A percentile compares a stretch with the other conserved stretches of the same genome.
Evolutionary conservation across 176 grass and related monocot genomes (phyloP).

Genomic region (Carex kokanica): DNA sequence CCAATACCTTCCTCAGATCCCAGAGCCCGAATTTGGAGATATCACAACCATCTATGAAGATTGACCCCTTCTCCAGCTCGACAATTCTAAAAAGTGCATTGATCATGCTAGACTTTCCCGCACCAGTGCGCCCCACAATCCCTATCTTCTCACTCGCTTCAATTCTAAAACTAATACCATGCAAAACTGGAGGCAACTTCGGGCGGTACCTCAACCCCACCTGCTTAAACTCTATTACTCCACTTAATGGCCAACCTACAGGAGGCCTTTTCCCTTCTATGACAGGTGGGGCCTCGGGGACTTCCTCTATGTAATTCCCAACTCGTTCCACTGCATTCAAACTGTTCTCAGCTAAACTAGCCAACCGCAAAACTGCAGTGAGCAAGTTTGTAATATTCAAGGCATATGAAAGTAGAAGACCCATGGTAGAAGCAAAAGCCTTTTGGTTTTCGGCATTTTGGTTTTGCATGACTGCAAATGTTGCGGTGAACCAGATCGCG

Average conservation of each 20-base stretch:
- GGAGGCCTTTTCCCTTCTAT: slow-evolving; percentile 79
- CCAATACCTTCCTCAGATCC: slow-evolving; percentile 91
- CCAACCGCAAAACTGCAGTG: slow-evolving; percentile 75
- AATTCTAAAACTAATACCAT: slow-evolving; percentile 91
- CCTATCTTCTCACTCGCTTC: slow-evolving; percentile 89
- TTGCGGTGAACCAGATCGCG: slow-evolving; percentile 96
- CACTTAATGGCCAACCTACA: slow-evolving; percentile 84
- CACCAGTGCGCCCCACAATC: slow-evolving; percentile 95
- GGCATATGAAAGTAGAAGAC: slow-evolving; percentile 86
- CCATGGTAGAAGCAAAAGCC: slow-evolving; percentile 95
- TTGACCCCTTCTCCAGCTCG: slow-evolving; percentile 69
- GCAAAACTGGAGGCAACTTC: slow-evolving; percentile 95
- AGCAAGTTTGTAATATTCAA: slow-evolving; percentile 95
- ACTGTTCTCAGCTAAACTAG: slow-evolving; percentile 98
- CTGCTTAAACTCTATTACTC: slow-evolving; percentile 80
- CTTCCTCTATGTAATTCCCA: slow-evolving; percentile 83
- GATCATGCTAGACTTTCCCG: slow-evolving; percentile 98
- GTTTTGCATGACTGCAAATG: slow-evolving; percentile 98
- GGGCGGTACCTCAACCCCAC: slow-evolving; percentile 86
- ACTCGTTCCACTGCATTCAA: slow-evolving; percentile 97
- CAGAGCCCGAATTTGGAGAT: slow-evolving; percentile 85
- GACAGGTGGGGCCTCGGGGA: slow-evolving; percentile 89
- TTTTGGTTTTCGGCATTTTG: slow-evolving; percentile 86
- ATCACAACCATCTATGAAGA: slow-evolving; percentile 82
- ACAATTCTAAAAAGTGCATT: slow-evolving; percentile 96